phyloP scores from a whole-genome alignment of 345 rosid genomes.

The Noccaea bulbosa region DNA sequence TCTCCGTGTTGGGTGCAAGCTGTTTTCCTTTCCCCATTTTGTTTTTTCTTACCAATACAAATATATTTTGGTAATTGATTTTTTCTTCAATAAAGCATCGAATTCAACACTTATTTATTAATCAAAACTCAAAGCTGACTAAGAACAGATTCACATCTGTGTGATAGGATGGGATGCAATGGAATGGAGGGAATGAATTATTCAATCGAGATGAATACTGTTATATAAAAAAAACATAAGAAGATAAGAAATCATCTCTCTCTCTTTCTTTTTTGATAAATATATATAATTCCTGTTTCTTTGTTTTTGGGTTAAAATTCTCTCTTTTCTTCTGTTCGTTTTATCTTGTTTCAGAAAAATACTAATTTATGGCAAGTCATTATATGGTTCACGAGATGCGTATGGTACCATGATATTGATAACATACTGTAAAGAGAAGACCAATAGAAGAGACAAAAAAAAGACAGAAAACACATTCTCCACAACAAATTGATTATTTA shows the following conservation, averaged over 20 bases:
- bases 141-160: constrained; percentile 28
- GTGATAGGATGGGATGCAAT: constrained; percentile 15
- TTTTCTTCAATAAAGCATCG: constrained; percentile 23
- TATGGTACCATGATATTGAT: constrained; percentile 43
- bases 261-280: background rate
- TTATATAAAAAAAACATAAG: constrained; percentile 34
- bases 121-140: constrained; percentile 23
- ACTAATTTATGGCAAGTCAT: constrained; percentile 37
- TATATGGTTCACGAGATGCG: constrained; percentile 49
- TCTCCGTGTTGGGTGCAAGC: constrained; percentile 27
- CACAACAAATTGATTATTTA: constrained; percentile 20
- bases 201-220: constrained; percentile 22
- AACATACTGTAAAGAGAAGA: constrained; percentile 39
- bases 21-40: background rate
- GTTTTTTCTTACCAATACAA: constrained; percentile 2
- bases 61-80: background rate
- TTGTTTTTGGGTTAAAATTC: too few relatives aligned
- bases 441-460: constrained; percentile 47
- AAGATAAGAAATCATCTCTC: constrained; percentile 9
- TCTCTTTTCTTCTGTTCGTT: constrained; percentile 26
- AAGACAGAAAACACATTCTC: constrained; percentile 40
- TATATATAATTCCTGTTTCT: too few relatives aligned
- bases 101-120: constrained; percentile 1
- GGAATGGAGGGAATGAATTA: constrained; percentile 7
- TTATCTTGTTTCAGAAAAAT: constrained; percentile 14